Evolutionary conservation across 139 green algal species (phyloP).

Genomic region (Auxenochlorella pyrenoidosa): DNA sequence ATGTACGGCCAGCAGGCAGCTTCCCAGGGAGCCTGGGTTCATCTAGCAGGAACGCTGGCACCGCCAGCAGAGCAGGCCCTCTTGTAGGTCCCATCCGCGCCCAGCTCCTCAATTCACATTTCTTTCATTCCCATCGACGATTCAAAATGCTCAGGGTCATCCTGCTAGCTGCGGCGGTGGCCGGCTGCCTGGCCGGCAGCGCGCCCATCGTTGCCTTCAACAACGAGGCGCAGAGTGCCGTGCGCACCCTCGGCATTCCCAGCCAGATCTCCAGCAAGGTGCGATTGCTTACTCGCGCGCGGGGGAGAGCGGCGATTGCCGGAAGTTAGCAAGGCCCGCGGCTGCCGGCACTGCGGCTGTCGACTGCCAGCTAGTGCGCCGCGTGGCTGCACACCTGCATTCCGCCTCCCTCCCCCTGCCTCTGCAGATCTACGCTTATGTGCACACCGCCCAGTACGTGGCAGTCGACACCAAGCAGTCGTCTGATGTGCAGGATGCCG

Average conservation of each 20-base stretch:
- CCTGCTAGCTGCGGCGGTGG: neutral
- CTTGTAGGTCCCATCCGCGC: no score
- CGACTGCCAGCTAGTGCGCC: neutral
- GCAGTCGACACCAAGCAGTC: neutral
- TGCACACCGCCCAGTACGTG: neutral
- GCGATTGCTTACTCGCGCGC: neutral
- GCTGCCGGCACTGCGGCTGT: neutral
- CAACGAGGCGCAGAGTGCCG: constrained; percentile 2
- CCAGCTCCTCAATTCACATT: no score
- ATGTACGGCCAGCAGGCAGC: no score
- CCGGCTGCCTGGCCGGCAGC: neutral
- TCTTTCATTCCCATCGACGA: neutral
- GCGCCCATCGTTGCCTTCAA: neutral
- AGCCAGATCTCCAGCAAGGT: constrained; percentile 1
- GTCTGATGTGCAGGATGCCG: neutral
- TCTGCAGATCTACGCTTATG: neutral
- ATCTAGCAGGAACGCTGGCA: no score
- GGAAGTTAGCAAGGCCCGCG: neutral
- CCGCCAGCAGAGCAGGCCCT: no score
- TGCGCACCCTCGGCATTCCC: neutral
- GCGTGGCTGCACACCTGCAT: neutral
- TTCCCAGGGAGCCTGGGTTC: no score
- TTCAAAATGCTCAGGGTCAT: neutral
- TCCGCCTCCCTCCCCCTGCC: neutral
- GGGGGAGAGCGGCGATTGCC: neutral